phyloP scores from a whole-genome alignment of 2,329 filamentous ascomycete genomes.

The Fonsecaea nubica region DNA sequence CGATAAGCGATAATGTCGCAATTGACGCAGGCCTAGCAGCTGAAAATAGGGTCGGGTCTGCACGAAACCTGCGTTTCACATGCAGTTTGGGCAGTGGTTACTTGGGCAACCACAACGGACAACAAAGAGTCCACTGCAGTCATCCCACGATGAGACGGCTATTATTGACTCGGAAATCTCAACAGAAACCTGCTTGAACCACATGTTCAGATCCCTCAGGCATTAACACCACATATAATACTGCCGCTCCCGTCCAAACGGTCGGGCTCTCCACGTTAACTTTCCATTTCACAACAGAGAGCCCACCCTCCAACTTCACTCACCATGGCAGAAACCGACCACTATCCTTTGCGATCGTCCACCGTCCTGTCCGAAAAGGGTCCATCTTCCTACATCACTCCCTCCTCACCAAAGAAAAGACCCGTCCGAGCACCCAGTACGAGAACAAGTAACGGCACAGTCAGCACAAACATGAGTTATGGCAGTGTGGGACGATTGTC shows the following conservation, averaged over 20 bases:
- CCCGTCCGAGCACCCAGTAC: slow-evolving; percentile 60
- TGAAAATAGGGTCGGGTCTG: not conserved
- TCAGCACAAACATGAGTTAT: slow-evolving; percentile 81
- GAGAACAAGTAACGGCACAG: slow-evolving; percentile 85
- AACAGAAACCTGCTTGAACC: slow-evolving; percentile 14
- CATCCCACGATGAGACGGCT: slow-evolving; percentile 7
- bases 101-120: slow-evolving; percentile 23
- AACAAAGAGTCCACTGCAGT: slow-evolving; percentile 25
- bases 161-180: slow-evolving; percentile 17
- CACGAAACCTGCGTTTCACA: slow-evolving; percentile 21
- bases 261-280: slow-evolving; percentile 6
- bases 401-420: slow-evolving; percentile 50
- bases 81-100: slow-evolving; percentile 17
- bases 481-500: slow-evolving; percentile 76
- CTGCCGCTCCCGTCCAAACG: slow-evolving; percentile 24
- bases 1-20: slow-evolving; percentile 18
- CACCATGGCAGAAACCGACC: slow-evolving; percentile 30
- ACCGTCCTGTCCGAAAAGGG: slow-evolving; percentile 40
- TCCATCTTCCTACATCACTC: slow-evolving; percentile 35
- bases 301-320: slow-evolving; percentile 14
- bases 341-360: slow-evolving; percentile 31
- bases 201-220: slow-evolving; percentile 22
- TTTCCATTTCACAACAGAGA: slow-evolving; percentile 4
- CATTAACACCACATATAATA: slow-evolving; percentile 28
- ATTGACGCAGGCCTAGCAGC: not conserved